Evolutionary conservation across 768 basidiomycete genomes (phyloP).

Genomic region (Auricularia auricula-judae): DNA sequence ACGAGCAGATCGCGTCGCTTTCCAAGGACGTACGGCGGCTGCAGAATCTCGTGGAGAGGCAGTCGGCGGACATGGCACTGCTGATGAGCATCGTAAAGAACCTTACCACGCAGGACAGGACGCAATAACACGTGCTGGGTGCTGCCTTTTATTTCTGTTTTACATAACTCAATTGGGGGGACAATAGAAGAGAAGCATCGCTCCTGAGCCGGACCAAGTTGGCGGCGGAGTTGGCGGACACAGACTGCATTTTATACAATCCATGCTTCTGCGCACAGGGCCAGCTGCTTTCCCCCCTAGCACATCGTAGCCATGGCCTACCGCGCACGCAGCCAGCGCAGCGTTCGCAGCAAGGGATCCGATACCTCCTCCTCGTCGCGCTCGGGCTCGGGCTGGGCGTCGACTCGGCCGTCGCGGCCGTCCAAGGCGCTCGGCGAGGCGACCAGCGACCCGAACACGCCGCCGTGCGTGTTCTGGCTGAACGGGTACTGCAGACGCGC

Average conservation of each 20-base stretch:
- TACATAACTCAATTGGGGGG: no score
- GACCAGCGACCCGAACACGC: neutral
- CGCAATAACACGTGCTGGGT: neutral
- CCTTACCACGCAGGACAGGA: neutral
- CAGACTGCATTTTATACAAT: no score
- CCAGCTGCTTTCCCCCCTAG: no score
- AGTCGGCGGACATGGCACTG: neutral
- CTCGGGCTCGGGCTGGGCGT: neutral
- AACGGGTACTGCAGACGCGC: neutral
- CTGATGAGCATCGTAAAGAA: neutral
- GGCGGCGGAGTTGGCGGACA: no score
- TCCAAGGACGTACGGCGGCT: neutral
- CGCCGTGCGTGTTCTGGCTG: neutral
- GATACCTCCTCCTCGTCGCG: neutral
- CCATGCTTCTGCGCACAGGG: no score
- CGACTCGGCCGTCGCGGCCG: neutral
- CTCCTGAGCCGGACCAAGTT: no score
- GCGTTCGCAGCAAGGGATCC: no score
- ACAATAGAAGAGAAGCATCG: no score
- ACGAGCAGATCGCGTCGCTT: neutral
- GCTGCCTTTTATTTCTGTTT: neutral
- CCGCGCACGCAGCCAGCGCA: no score
- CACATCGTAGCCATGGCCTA: no score
- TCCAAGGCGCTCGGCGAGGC: neutral
- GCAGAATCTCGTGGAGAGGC: neutral